phyloP scores from a whole-genome alignment of 768 basidiomycete genomes.

The Fomitopsis pulvina region DNA sequence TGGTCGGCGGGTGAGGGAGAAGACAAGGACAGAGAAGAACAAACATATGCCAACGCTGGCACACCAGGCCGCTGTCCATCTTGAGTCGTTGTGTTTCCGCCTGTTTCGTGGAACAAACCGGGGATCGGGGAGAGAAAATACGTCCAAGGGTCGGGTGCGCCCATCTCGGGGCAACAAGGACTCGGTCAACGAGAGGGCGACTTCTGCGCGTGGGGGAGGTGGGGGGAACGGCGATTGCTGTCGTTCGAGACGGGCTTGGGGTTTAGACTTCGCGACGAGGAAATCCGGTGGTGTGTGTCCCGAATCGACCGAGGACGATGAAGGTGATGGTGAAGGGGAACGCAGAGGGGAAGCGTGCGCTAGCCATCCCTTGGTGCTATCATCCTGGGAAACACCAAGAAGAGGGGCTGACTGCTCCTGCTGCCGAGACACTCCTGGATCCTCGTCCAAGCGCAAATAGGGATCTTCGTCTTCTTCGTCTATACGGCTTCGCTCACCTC shows the following conservation, averaged over 20 bases:
- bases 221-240: constrained; percentile 25
- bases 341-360: constrained; percentile 69
- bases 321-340: constrained; percentile 35
- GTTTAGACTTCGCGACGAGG: constrained; percentile 14
- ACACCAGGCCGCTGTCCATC: constrained; percentile 67
- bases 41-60: constrained; percentile 51
- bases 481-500: constrained; percentile 18
- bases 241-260: background rate
- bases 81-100: constrained; percentile 67
- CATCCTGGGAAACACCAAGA: constrained; percentile 36
- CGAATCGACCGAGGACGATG: constrained; percentile 37
- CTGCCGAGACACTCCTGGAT: constrained; percentile 31
- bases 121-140: constrained; percentile 75
- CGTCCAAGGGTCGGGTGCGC: constrained; percentile 51
- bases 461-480: constrained; percentile 52
- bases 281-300: constrained; percentile 36
- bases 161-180: constrained; percentile 76
- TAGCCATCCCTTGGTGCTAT: constrained; percentile 50
- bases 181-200: constrained; percentile 69
- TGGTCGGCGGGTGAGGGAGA: constrained; percentile 51
- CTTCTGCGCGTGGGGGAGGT: constrained; percentile 37
- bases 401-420: constrained; percentile 31
- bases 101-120: constrained; percentile 55
- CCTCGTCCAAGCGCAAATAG: constrained; percentile 70
- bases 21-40: constrained; percentile 56